Evolutionary conservation across 2,329 filamentous ascomycete species (phyloP).

Genomic region (Neofusicoccum parvum): DNA sequence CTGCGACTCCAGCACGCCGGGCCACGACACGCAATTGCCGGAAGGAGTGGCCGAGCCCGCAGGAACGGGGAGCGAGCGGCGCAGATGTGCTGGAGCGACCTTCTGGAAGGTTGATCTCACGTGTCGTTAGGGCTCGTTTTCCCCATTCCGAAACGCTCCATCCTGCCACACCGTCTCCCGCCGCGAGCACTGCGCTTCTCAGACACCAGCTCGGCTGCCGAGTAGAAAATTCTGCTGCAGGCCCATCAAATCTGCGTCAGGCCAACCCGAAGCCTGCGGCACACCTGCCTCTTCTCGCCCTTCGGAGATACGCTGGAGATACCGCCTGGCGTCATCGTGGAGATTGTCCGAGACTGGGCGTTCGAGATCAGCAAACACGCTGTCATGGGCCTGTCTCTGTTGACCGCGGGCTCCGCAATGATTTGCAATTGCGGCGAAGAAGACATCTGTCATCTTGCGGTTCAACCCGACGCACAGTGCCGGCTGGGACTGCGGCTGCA

Average conservation of each 20-base stretch:
- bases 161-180: neutral
- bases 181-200: neutral
- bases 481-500: neutral
- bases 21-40: neutral
- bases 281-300: neutral
- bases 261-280: neutral
- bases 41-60: neutral
- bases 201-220: neutral
- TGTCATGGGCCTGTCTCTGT: constrained; percentile 1
- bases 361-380: constrained; percentile 12
- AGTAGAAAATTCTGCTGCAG: neutral
- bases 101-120: constrained; percentile 14
- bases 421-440: neutral
- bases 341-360: neutral
- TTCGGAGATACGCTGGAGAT: constrained; percentile 9
- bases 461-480: neutral
- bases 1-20: neutral
- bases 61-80: constrained; percentile 1
- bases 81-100: neutral
- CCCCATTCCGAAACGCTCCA: neutral
- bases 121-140: constrained; percentile 5
- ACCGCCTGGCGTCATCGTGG: neutral
- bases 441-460: neutral
- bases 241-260: neutral
- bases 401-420: neutral